Evolutionary conservation across 768 basidiomycete genomes (phyloP).

Genomic region (Leccinum rimulosum): DNA sequence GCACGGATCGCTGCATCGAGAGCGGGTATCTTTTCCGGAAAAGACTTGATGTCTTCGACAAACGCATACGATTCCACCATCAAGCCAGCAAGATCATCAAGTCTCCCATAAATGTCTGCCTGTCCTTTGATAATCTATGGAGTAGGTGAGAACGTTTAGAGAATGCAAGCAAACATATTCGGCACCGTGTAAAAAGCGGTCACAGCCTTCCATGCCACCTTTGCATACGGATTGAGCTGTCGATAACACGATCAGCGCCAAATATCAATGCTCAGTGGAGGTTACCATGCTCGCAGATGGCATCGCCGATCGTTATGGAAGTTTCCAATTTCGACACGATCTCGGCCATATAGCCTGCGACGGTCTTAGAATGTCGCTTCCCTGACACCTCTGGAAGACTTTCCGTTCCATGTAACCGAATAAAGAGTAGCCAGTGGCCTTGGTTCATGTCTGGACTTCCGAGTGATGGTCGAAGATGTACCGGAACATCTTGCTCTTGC

Average conservation of each 20-base stretch:
- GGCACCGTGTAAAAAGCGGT: conserved; percentile 29
- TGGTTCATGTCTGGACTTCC: background rate
- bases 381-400: background rate
- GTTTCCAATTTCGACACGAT: conserved; percentile 24
- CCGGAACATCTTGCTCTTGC: conserved; percentile 9
- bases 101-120: conserved; percentile 22
- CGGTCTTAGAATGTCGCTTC: background rate
- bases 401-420: conserved; percentile 17
- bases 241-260: background rate
- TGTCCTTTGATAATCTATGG: conserved; percentile 30
- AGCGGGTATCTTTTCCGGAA: conserved; percentile 27
- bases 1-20: conserved; percentile 28
- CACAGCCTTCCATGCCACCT: conserved; percentile 28
- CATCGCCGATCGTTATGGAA: conserved; percentile 25
- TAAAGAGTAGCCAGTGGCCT: conserved; percentile 19
- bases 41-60: conserved; percentile 27
- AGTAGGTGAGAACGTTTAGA: conserved; percentile 6
- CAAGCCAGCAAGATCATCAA: conserved; percentile 26
- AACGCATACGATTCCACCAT: conserved; percentile 35
- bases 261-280: background rate
- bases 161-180: background rate
- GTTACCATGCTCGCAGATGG: conserved; percentile 18
- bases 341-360: conserved; percentile 19
- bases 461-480: conserved; percentile 15
- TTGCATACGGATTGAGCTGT: conserved; percentile 27